phyloP scores from a whole-genome alignment of 805 yeast species.

The Nakazawaea holstii region DNA sequence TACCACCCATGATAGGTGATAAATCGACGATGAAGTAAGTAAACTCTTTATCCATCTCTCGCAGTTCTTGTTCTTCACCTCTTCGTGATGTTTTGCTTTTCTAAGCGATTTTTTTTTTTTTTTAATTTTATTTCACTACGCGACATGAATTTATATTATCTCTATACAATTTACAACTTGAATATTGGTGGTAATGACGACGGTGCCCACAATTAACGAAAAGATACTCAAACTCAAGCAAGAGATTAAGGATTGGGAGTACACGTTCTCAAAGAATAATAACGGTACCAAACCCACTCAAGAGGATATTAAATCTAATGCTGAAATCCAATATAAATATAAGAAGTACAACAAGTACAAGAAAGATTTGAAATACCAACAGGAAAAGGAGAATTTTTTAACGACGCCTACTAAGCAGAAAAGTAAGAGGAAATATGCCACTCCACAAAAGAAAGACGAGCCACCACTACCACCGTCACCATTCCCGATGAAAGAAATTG shows the following conservation, averaged over 20 bases:
- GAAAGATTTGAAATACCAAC: slow-evolving; percentile 13
- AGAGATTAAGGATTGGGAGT: slow-evolving; percentile 54
- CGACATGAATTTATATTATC: not conserved
- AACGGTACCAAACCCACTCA: slow-evolving; percentile 39
- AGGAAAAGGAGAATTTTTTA: slow-evolving; percentile 13
- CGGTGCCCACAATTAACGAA: slow-evolving; percentile 11
- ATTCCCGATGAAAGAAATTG: slow-evolving; percentile 37
- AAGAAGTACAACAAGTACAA: slow-evolving; percentile 27
- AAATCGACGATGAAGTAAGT: slow-evolving; percentile 43
- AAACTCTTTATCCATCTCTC: slow-evolving; percentile 16
- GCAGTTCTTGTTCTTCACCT: not conserved
- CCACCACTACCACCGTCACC: slow-evolving; percentile 9
- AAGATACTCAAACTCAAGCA: slow-evolving; percentile 25
- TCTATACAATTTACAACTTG: not conserved
- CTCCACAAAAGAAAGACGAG: not conserved
- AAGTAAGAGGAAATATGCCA: slow-evolving; percentile 11
- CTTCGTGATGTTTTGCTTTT: not conserved
- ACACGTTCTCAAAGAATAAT: slow-evolving; percentile 29
- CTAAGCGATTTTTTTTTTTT: not conserved
- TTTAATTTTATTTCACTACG: not conserved
- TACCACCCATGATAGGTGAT: slow-evolving; percentile 36
- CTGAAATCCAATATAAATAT: slow-evolving; percentile 27
- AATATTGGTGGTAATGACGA: not conserved
- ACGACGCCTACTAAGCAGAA: slow-evolving; percentile 12
- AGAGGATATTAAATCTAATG: slow-evolving; percentile 38